A percentile compares a stretch with the other conserved stretches of the same genome.
These are phyloP conservation scores for Austroboletus rostrupii DNA, from an alignment of 1,284 basidiomycete genomes.

Conservation along the genomic window DNA sequence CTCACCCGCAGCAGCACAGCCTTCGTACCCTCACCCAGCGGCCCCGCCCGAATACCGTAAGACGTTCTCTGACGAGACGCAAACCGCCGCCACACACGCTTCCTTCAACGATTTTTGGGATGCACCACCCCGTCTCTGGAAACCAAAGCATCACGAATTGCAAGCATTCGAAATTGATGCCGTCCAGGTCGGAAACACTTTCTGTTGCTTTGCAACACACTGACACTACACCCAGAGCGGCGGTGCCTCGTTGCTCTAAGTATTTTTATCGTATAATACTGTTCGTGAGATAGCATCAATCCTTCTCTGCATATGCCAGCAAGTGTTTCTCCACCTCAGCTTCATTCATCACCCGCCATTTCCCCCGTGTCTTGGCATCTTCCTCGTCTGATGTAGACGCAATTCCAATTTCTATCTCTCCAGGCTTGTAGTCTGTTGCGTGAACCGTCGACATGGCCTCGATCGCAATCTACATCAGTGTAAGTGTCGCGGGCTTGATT, in stretches of 20 bases:
- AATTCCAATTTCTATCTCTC: conserved; percentile 85
- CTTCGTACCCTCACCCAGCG: conserved; percentile 70
- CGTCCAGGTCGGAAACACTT: conserved; percentile 57
- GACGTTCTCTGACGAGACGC: conserved; percentile 55
- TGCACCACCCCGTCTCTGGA: conserved; percentile 70
- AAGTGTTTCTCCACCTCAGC: conserved; percentile 84
- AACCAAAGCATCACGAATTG: conserved; percentile 49
- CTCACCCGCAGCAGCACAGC: conserved; percentile 38
- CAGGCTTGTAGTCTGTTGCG: conserved; percentile 92
- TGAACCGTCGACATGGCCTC: conserved; percentile 91
- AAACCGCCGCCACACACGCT: conserved; percentile 25
- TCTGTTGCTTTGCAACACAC: not conserved
- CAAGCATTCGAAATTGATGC: conserved; percentile 75
- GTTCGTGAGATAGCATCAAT: conserved; percentile 41
- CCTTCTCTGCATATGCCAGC: conserved; percentile 91
- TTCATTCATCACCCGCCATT: conserved; percentile 82
- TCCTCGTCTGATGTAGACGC: conserved; percentile 73
- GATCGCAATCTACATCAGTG: conserved; percentile 74
- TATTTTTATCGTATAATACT: not conserved
- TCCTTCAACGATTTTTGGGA: conserved; percentile 75
- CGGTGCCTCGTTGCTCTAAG: conserved; percentile 57
- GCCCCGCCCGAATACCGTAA: conserved; percentile 70
- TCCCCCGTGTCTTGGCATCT: conserved; percentile 58
- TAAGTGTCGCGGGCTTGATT: conserved; percentile 8
- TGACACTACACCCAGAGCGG: conserved; percentile 52